Percentiles rank a stretch among this genome's conserved stretches.
phyloP scores from a whole-genome alignment of 2,329 filamentous ascomycete genomes.

The Cladosporium cucumerinum region DNA sequence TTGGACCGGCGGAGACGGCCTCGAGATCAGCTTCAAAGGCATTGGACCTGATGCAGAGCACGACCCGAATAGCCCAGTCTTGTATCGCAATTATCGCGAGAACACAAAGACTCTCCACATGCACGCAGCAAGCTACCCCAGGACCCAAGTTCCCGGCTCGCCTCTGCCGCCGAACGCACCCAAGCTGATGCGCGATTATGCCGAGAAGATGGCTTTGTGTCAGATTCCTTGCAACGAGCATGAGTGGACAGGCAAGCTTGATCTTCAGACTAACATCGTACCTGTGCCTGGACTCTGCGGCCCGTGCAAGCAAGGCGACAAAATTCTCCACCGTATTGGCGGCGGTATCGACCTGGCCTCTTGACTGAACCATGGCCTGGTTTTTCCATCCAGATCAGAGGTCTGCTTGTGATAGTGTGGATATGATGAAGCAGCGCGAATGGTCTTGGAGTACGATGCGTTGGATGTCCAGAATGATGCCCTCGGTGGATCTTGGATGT shows the following conservation, averaged over 20 bases:
- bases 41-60: slow-evolving; percentile 33
- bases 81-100: slow-evolving; percentile 1
- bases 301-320: slow-evolving; percentile 4
- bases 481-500: background rate
- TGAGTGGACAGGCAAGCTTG: background rate
- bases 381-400: background rate
- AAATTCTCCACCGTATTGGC: slow-evolving; percentile 2
- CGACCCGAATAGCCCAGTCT: slow-evolving; percentile 14
- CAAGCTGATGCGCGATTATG: slow-evolving; percentile 9
- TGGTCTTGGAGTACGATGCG: background rate
- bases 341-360: slow-evolving; percentile 4
- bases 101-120: slow-evolving; percentile 7
- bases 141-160: background rate
- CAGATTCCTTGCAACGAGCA: background rate
- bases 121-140: slow-evolving; percentile 3
- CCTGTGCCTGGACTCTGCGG: slow-evolving; percentile 4
- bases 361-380: background rate
- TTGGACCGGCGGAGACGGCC: slow-evolving; percentile 36
- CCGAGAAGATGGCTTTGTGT: slow-evolving; percentile 1
- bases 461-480: background rate
- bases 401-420: background rate
- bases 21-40: slow-evolving; percentile 36
- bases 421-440: background rate
- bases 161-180: slow-evolving; percentile 5
- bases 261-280: background rate